phyloP scores from a whole-genome alignment of 2,329 filamentous ascomycete species.

The Tympanopsis confertula region DNA sequence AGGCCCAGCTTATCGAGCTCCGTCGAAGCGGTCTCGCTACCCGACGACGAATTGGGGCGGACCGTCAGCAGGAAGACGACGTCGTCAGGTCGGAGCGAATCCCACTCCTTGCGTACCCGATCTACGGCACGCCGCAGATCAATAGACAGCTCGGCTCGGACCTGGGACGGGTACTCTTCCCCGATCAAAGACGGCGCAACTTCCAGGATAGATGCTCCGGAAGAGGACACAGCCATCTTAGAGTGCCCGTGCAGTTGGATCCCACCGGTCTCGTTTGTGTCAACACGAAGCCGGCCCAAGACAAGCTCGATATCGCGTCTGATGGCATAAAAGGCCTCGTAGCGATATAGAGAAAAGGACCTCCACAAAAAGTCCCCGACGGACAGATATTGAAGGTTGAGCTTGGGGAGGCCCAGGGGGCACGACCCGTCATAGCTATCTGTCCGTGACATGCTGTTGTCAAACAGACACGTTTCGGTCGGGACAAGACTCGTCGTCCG shows the following conservation, averaged over 20 bases:
- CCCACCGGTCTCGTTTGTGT: constrained; percentile 47
- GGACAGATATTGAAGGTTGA: constrained; percentile 91
- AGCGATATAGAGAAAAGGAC: constrained; percentile 76
- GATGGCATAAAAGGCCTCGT: constrained; percentile 87
- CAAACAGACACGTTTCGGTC: constrained; percentile 72
- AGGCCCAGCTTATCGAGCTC: constrained; percentile 55
- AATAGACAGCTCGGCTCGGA: constrained; percentile 74
- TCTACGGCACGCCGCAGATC: constrained; percentile 73
- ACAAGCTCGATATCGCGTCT: constrained; percentile 79
- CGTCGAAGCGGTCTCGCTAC: constrained; percentile 26
- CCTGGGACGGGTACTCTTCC: constrained; percentile 68
- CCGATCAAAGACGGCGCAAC: constrained; percentile 75
- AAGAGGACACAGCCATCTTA: constrained; percentile 80
- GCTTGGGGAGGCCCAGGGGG: constrained; percentile 80
- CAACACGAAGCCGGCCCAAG: constrained; percentile 67
- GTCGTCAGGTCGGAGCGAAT: constrained; percentile 73
- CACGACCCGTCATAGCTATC: constrained; percentile 79
- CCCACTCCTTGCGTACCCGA: constrained; percentile 75
- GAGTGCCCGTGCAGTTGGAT: constrained; percentile 73
- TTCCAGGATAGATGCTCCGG: constrained; percentile 77
- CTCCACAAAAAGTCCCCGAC: constrained; percentile 93
- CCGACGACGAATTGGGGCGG: constrained; percentile 42
- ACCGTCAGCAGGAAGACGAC: constrained; percentile 79
- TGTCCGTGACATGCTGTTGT: constrained; percentile 65
- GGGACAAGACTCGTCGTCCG: constrained; percentile 66